Evolutionary conservation across 2,329 filamentous ascomycete genomes (phyloP).

Genomic region (Ceratocystis colombiana): DNA sequence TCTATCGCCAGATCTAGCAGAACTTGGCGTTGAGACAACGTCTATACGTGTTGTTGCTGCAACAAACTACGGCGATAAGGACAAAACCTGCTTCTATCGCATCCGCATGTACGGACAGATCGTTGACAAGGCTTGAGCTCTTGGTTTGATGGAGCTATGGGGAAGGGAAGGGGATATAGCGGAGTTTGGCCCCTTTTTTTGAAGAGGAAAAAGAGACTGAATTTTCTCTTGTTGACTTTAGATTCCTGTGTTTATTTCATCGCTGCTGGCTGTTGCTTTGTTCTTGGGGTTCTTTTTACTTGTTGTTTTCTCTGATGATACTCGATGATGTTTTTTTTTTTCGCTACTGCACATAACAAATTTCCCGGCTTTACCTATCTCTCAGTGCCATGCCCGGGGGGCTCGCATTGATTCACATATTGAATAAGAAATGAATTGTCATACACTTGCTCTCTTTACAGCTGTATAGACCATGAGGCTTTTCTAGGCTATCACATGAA

Average conservation of each 20-base stretch:
- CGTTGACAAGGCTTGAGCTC: slow-evolving; percentile 23
- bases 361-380: not conserved
- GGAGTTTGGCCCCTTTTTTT: not conserved
- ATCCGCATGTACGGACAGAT: slow-evolving; percentile 47
- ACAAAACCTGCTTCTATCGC: slow-evolving; percentile 58
- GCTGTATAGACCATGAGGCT: not conserved
- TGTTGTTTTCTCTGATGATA: slow-evolving; percentile 11
- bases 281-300: not conserved
- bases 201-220: not conserved
- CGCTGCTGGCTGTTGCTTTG: not conserved
- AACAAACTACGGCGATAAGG: slow-evolving; percentile 47
- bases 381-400: not conserved
- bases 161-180: not conserved
- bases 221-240: not conserved
- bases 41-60: slow-evolving; percentile 46
- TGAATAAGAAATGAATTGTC: not conserved
- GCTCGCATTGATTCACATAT: no score
- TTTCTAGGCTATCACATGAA: not conserved
- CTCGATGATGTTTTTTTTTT: slow-evolving; percentile 3
- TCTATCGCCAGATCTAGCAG: slow-evolving; percentile 42
- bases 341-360: slow-evolving; percentile 7
- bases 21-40: slow-evolving; percentile 41
- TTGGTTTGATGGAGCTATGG: not conserved
- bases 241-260: slow-evolving; percentile 7
- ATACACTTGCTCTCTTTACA: not conserved